Conservation (phyloP, 163 green algal species). For the Coccomyxa subellipsoidea region DNA sequence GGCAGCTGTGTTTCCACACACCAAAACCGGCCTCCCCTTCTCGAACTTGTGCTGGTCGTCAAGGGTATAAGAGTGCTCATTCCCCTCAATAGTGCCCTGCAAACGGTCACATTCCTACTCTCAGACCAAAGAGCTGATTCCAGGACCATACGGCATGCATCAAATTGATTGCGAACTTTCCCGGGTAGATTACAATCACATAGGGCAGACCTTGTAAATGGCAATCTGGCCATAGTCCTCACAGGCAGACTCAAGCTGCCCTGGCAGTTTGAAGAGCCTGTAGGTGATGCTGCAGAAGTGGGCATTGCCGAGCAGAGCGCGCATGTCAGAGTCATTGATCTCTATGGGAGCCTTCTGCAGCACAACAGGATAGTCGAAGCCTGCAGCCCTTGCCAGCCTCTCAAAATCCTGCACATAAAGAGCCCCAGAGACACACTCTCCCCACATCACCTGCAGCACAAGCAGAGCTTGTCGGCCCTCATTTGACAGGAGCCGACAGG, state of each 20-base stretch:
- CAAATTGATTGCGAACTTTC: too few relatives aligned
- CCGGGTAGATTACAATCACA: too few relatives aligned
- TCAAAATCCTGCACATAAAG: slow-evolving; percentile 94
- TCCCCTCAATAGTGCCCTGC: slow-evolving; percentile 70
- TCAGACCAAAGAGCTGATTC: too few relatives aligned
- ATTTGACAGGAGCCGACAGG: too few relatives aligned
- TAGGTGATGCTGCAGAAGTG: slow-evolving; percentile 94
- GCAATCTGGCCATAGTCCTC: slow-evolving; percentile 82
- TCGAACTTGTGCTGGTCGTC: slow-evolving; percentile 79
- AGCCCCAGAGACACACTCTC: slow-evolving; percentile 92
- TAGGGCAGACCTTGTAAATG: slow-evolving; percentile 46
- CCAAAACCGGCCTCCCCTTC: slow-evolving; percentile 73
- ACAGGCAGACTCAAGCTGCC: slow-evolving; percentile 69
- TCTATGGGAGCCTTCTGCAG: slow-evolving; percentile 43
- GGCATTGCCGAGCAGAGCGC: slow-evolving; percentile 72
- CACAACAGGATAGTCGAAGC: slow-evolving; percentile 82
- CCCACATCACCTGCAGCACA: slow-evolving; percentile 71
- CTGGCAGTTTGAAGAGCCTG: slow-evolving; percentile 88
- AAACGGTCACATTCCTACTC: too few relatives aligned
- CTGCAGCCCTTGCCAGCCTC: slow-evolving; percentile 63
- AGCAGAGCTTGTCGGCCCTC: too few relatives aligned
- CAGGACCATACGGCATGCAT: too few relatives aligned
- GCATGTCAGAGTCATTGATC: slow-evolving; percentile 39
- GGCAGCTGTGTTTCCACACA: slow-evolving; percentile 84
- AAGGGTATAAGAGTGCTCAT: slow-evolving; percentile 63